Evolutionary conservation across 2,329 filamentous ascomycete genomes (phyloP), one percentile per base, ranked within the genome.

Genomic region (Hypoxylon sp.): DNA sequence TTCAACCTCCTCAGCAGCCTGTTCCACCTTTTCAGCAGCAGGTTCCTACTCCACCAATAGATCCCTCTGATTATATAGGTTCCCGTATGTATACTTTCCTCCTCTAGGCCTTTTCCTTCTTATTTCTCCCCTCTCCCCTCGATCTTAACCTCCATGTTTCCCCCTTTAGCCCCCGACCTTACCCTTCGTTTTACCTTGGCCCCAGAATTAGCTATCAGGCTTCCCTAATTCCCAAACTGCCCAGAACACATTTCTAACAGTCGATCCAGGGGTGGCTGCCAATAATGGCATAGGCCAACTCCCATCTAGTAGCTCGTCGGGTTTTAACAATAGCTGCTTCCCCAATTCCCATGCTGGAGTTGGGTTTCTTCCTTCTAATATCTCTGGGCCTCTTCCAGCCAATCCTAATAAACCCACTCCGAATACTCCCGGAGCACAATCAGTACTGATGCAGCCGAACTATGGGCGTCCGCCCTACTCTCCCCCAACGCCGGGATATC

Each of bases 201-300:
- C 17, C 37, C 4, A 39, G 37, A n/a, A 39, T 39, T 15, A 17
- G 15, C 6, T 20, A 7, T 6, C 6, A 7, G 17, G 1, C 15
- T 47, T 37, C 34, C 24, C 34, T 6, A 22, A 19, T 32, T n/a
- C 22, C 13, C 37, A 2, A 41, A 17, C 4, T n/a, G 37, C 37
- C 37, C n/a, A 8, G 17, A 10, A 46, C 17, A 60, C 49, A 56
- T 22, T 70, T 77, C 77, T 81, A 67, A 82, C 79, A 65, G 78
- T 73, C 68, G 73, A 72, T 60, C 68, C 76, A 82, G 84, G 84
- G 77, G 80, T 79, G 63, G 72, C 84, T 37, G 70, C 68, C 63
- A 80, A 81, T 70, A 89, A 91, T 77, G 83, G 85, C 73, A 78
- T 91, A 72, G 88, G 82, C 78, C 88, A 83, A 64, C 83, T 82